Base-by-base conservation (phyloP, 2,329 filamentous ascomycete genomes). In the Penicillium occitanis region DNA sequence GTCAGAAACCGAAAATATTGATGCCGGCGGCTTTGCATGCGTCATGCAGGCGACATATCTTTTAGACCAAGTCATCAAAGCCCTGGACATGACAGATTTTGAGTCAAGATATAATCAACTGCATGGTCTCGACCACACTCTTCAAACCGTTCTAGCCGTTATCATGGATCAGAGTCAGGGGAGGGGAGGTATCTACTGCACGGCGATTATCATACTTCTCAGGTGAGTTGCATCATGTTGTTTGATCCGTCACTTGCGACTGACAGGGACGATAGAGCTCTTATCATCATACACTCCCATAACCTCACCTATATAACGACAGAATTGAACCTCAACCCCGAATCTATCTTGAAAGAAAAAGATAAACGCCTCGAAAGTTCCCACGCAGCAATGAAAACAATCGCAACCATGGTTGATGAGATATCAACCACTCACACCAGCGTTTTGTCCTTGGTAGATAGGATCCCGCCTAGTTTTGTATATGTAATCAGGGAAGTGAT, bases 11-110 rank as follows among this genome's bases (percentile, higher is more conserved):
- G 8, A 48, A 1, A 28, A 25, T 28, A 19, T 40, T 33, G 37
- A 67, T 19, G 62, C 68, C 8, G 68, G 68, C 1, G 67, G 67
- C 5, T 74, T 73, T 48, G 67, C 68, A 13, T 69, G 70, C 11
- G 37, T 68, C 5, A 70, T 69, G 2, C 71, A 72, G 61, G 73
- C 71, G 8, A 67, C 69, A 17, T 71, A 68, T 64, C 70, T 74
- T 17, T 35, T 72, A 6, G 72, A 72, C 58, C 67, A 70, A 44
- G 67, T 73, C 6, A 55, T 74, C 11, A 60, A 68, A 57, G 28
- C 59, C 8, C 28, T 69, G 17, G 22, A 67, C 30, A 63, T 67
- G 3, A 13, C 63, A 1, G 66, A 69, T 40, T 14, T 65, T 6
- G 63, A 70, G 50, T 30, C 35, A n/a, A 65, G 63, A 62, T 61